phyloP scores from a whole-genome alignment of 192 early-diverging fungal genomes.

The Coemansia sp. region DNA sequence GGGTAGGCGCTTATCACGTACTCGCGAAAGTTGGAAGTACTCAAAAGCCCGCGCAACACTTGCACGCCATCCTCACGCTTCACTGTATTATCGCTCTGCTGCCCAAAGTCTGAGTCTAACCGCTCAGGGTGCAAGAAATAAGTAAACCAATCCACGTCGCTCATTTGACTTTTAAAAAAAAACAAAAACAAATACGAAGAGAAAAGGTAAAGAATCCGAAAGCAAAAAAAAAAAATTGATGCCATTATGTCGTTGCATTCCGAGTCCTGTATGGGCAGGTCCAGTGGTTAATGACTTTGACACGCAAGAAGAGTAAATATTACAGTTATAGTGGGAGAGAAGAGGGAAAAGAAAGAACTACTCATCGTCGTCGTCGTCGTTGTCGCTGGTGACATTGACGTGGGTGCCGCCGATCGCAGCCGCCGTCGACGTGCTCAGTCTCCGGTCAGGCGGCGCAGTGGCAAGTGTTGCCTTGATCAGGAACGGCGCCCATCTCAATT shows the following conservation, averaged over 20 bases:
- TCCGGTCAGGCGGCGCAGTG: not conserved
- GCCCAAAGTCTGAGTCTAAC: conserved; percentile 27
- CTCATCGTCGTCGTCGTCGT: conserved; percentile 1
- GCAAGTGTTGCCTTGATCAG: conserved; percentile 44
- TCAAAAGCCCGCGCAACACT: conserved; percentile 30
- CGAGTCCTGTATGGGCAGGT: no score
- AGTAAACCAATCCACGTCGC: conserved; percentile 37
- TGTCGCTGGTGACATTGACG: conserved; percentile 2
- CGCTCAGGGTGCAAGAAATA: conserved; percentile 43
- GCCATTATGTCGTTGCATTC: no score
- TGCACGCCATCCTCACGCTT: conserved; percentile 18
- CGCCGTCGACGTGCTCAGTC: not conserved
- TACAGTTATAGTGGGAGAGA: not conserved
- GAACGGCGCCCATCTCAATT: conserved; percentile 72
- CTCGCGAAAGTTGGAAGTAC: conserved; percentile 37
- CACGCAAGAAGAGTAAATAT: not conserved
- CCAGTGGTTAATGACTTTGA: not conserved
- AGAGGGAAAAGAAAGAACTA: not conserved
- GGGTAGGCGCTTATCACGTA: conserved; percentile 44
- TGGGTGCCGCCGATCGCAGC: not conserved
- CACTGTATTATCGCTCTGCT: not conserved
- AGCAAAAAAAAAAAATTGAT: not conserved
- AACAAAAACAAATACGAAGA: not conserved
- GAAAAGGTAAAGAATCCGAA: not conserved
- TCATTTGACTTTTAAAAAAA: conserved; percentile 6